Evolutionary conservation across 2,329 filamentous ascomycete genomes (phyloP), one percentile per base, ranked within the genome.

Genomic region (Diaporthe sp.): DNA sequence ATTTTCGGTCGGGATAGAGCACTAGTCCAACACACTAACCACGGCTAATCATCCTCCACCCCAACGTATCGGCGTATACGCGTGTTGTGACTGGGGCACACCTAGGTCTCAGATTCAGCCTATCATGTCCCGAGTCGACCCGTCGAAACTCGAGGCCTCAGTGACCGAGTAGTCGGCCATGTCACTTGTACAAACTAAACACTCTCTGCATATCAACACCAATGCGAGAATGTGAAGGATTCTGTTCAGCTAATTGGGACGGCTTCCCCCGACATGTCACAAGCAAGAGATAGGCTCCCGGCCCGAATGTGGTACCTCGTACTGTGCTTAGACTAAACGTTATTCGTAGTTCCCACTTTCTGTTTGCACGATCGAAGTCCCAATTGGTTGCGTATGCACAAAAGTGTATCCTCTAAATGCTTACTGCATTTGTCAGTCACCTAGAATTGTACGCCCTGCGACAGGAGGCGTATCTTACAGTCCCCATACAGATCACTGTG

Each of bases 1-100:
- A 68, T 53, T 68, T 53, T 68, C 61, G 28, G 31, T 25, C 65
- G 65, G 63, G 63, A 67, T 67, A 25, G 28, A 34, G 44, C 61
- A 68, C 31, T 68, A 68, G 65, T 39, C n/a, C 22, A 37, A n/a
- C 6, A 9, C 42, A 49, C 61, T 67, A 67, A 15, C 2, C 44
- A 9, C 3, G 10, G 13, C 61, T 67, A 49, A 25, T 31, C n/a
- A 42, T 15, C 42, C 44, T 5, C 22, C 20, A 12, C 47, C 63
- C 44, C 63, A 67, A 53, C 47, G 37, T 12, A 39, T 39, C 37
- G 12, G 10, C 37, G 3, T 39, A 53, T 53, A 51, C 44, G 22
- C 31, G 31, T 68, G 3, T 37, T 10, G 25, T 53, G 65, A 39
- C 47, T 42, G 65, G 44, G 31, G 63, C 22, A 53, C 47, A 51